phyloP scores from a whole-genome alignment of 2,329 filamentous ascomycete species.

The Drechmeria coniospora region DNA sequence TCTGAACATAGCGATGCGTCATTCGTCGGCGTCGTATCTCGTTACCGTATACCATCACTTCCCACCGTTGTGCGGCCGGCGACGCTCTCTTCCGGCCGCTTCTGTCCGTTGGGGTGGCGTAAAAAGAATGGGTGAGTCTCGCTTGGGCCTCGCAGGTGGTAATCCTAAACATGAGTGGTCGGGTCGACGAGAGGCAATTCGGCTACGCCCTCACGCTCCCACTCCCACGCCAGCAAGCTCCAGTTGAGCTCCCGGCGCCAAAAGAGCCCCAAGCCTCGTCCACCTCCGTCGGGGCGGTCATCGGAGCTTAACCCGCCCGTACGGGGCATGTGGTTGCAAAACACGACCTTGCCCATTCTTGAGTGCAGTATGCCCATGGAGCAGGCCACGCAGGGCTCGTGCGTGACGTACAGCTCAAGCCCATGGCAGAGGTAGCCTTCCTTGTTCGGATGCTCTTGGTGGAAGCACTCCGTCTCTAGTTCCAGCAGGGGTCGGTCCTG shows the following conservation, averaged over 20 bases:
- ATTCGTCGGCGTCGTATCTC: neutral
- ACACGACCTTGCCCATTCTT: conserved; percentile 73
- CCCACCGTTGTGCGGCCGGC: neutral
- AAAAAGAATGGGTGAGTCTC: conserved; percentile 16
- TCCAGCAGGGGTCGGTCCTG: conserved; percentile 53
- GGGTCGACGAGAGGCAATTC: conserved; percentile 26
- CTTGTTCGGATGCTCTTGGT: conserved; percentile 46
- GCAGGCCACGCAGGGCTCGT: conserved; percentile 94
- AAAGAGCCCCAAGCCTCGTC: conserved; percentile 50
- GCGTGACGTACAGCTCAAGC: conserved; percentile 83
- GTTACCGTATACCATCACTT: conserved; percentile 1
- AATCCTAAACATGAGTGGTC: conserved; percentile 35
- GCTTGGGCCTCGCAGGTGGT: conserved; percentile 23
- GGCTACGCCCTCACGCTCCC: conserved; percentile 33
- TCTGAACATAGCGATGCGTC: conserved; percentile 1
- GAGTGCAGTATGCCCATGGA: conserved; percentile 94
- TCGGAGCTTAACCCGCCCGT: conserved; percentile 78
- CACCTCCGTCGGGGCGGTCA: conserved; percentile 40
- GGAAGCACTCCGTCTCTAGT: conserved; percentile 47
- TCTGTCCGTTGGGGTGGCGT: too few relatives aligned
- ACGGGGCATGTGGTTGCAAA: conserved; percentile 60
- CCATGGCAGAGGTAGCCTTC: conserved; percentile 90
- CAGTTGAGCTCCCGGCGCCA: conserved; percentile 71
- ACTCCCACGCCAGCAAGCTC: conserved; percentile 73
- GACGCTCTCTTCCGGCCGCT: neutral